Evolutionary conservation across 75 land plant genomes (phyloP).

Genomic region (Sequoia sempervirens): DNA sequence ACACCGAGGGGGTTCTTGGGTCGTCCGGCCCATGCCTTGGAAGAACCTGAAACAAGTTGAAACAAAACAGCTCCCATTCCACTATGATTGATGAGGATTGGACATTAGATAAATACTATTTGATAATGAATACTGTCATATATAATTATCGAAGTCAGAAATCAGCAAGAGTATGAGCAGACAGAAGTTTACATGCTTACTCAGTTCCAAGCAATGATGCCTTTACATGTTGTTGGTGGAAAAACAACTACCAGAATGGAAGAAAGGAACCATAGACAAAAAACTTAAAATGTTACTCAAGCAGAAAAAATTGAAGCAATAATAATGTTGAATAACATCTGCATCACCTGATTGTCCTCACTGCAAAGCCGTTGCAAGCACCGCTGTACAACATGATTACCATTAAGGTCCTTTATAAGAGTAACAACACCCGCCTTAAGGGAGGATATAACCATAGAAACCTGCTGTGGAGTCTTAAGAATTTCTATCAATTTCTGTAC

Average conservation of each 20-base stretch:
- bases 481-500: constrained; percentile 83
- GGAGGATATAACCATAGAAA: constrained; percentile 37
- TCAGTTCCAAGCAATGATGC: not conserved
- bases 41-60: not conserved
- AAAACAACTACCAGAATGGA: not conserved
- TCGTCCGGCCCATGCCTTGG: too few relatives aligned
- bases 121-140: not conserved
- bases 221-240: not conserved
- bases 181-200: not conserved
- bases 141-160: not conserved
- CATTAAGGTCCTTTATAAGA: constrained; percentile 71
- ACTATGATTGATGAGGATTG: not conserved
- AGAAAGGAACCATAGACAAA: not conserved
- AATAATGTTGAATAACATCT: not conserved
- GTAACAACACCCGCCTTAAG: constrained; percentile 52
- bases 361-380: constrained; percentile 57
- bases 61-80: not conserved
- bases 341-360: constrained; percentile 62
- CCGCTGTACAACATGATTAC: constrained; percentile 70
- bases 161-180: not conserved
- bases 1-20: too few relatives aligned
- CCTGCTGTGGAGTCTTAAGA: constrained; percentile 33
- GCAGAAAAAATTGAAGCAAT: not conserved
- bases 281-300: not conserved
- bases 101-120: not conserved